Conservation (phyloP, 345 rosid genomes). For the Brassica rapa region DNA sequence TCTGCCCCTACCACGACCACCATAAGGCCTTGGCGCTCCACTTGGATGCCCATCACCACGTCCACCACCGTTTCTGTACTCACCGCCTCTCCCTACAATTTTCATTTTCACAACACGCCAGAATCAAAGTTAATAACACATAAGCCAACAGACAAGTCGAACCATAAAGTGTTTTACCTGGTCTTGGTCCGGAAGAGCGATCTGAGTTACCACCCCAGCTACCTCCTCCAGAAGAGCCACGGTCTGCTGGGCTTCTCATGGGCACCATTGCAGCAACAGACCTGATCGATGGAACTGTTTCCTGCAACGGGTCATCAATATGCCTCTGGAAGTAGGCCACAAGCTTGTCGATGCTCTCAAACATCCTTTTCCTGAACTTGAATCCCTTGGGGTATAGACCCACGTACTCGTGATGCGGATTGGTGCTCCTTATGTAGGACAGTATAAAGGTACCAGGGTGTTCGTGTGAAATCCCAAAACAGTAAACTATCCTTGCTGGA, state of each 20-base stretch:
- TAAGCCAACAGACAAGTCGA: neutral
- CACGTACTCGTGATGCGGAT: neutral
- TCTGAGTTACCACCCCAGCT: neutral
- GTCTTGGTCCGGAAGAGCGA: neutral
- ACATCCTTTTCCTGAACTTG: neutral
- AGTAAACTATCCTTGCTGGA: neutral
- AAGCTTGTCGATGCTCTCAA: neutral
- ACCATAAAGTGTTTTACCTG: neutral
- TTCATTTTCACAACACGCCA: neutral
- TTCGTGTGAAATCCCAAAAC: neutral
- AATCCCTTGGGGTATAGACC: neutral
- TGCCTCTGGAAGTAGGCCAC: slow-evolving; percentile 1
- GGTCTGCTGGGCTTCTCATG: neutral
- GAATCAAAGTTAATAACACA: neutral
- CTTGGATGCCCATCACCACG: neutral
- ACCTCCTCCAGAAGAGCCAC: neutral
- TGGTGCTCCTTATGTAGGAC: neutral
- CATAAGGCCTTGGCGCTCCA: neutral
- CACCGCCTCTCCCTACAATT: neutral
- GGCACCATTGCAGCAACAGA: neutral
- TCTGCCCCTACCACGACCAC: neutral
- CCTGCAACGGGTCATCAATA: neutral
- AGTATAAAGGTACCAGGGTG: neutral
- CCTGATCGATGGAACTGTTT: neutral
- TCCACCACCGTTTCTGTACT: neutral